phyloP scores from a whole-genome alignment of 352 stramenopile genomes.

The Pythium pectinolyticum region DNA sequence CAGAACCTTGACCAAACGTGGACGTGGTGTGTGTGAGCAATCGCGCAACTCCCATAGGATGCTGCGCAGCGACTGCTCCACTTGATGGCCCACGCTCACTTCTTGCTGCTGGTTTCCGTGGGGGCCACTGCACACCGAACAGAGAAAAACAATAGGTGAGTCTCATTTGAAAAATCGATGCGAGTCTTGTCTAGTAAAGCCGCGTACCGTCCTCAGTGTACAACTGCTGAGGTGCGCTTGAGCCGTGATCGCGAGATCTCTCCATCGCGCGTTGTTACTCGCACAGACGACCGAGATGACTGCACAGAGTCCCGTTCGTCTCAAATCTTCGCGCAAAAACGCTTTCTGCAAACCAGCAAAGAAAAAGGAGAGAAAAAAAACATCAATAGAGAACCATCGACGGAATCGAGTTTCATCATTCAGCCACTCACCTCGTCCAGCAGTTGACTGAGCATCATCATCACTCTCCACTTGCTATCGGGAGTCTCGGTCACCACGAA shows the following conservation, averaged over 20 bases:
- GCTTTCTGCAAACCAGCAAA: conserved; percentile 13
- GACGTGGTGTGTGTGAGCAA: too few relatives aligned
- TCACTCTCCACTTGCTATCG: conserved; percentile 8
- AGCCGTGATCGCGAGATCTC: conserved; percentile 8
- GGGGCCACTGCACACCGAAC: too few relatives aligned
- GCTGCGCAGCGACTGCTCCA: too few relatives aligned
- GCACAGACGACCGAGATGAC: conserved; percentile 2
- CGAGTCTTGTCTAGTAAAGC: too few relatives aligned
- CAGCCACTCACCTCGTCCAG: conserved; percentile 15
- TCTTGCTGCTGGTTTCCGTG: too few relatives aligned
- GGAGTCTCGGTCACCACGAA: neutral
- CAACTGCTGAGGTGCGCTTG: too few relatives aligned
- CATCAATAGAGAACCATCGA: neutral
- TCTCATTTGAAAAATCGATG: too few relatives aligned
- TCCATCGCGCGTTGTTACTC: neutral
- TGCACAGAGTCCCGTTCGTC: conserved; percentile 3
- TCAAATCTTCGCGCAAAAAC: conserved; percentile 17
- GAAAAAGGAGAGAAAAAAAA: neutral
- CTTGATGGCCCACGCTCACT: too few relatives aligned
- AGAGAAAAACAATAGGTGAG: too few relatives aligned
- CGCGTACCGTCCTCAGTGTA: too few relatives aligned
- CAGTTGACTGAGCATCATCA: conserved; percentile 10
- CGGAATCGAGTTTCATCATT: neutral
- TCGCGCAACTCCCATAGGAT: too few relatives aligned
- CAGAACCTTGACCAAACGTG: too few relatives aligned